Base-by-base conservation (phyloP, 306 rosid genomes). In the Oemleria cerasiformis region DNA sequence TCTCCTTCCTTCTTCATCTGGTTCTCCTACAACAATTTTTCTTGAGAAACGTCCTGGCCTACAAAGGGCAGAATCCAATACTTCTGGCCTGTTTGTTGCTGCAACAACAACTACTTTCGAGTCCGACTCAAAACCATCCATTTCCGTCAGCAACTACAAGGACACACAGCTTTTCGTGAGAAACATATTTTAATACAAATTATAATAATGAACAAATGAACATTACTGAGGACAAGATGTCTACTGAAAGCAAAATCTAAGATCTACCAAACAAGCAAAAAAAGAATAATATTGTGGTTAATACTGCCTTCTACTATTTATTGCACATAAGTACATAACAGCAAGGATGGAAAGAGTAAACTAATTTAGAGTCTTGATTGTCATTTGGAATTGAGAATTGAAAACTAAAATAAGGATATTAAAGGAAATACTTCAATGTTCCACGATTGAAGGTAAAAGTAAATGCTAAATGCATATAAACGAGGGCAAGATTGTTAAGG, bases 11-110 rank as follows among this genome's bases (percentile, higher is more conserved):
- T 86, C 96, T 81, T 89, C 95, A 73, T 91, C 88, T 2, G 99
- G 99, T 80, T 94, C 96, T 68, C 96, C 97, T 6, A 94, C 99
- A 16, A 74, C 81, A 44, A 94, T 90, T 82, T 89, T 94, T 78
- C 99, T 91, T 3, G 99, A 94, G 87, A 94, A 94, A 79, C 97
- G 93, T 56, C 97, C 97, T 4, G 99, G 96, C 68, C 99, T 90
- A 68, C 99, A 91, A n/a, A 91, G 85, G 51, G 99, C 99, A n/a
- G 91, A 85, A 81, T 94, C 97, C 84, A 94, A 75, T 53, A 92
- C 97, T 82, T 89, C 97, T 0, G 97, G 99, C 56, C 96, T 76
- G 67, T 94, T 94, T 63, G 99, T 94, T 55, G 99, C 99, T 57
- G 99, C 99, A 70, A 94, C 86, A 47, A 94, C 96, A 66, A 94